phyloP scores from a whole-genome alignment of 148 eudicot species.

The Diospyros lotus region DNA sequence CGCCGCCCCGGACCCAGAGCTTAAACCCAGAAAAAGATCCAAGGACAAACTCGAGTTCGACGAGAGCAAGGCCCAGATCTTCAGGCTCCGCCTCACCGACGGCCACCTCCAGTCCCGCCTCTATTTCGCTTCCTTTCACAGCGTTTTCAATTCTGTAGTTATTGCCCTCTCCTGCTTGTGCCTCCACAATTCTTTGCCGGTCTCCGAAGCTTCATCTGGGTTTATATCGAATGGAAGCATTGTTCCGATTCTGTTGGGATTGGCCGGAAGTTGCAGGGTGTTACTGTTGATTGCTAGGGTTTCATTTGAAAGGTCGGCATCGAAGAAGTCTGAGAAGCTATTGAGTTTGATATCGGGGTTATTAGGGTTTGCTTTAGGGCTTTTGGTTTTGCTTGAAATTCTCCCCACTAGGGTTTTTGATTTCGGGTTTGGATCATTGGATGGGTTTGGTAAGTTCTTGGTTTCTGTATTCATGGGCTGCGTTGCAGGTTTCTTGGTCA shows the following conservation, averaged over 20 bases:
- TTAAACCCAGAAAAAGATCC: slow-evolving; percentile 61
- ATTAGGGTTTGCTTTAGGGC: slow-evolving; percentile 50
- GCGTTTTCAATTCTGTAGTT: slow-evolving; percentile 45
- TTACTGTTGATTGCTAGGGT: slow-evolving; percentile 45
- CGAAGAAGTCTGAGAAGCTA: slow-evolving; percentile 66
- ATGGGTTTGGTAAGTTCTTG: slow-evolving; percentile 53
- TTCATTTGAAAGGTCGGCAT: slow-evolving; percentile 74
- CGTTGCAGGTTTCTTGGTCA: slow-evolving; percentile 52
- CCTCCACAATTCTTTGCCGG: slow-evolving; percentile 46
- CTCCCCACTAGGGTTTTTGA: slow-evolving; percentile 49
- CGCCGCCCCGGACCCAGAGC: slow-evolving; percentile 35
- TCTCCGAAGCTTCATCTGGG: slow-evolving; percentile 31
- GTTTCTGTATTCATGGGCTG: slow-evolving; percentile 53
- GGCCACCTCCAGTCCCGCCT: slow-evolving; percentile 65
- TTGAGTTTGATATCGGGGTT: slow-evolving; percentile 50
- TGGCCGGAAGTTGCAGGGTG: slow-evolving; percentile 45
- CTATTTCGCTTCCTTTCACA: slow-evolving; percentile 47
- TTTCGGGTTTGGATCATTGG: slow-evolving; percentile 49
- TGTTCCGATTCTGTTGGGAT: slow-evolving; percentile 54
- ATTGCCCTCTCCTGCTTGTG: slow-evolving; percentile 38
- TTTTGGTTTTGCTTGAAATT: slow-evolving; percentile 42
- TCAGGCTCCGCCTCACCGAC: slow-evolving; percentile 71
- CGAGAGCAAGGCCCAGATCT: slow-evolving; percentile 98
- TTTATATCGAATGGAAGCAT: slow-evolving; percentile 54
- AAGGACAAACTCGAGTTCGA: slow-evolving; percentile 77